These are phyloP conservation scores for Paxillus involutus DNA, from an alignment of 768 basidiomycete genomes.

Conservation along the genomic window DNA sequence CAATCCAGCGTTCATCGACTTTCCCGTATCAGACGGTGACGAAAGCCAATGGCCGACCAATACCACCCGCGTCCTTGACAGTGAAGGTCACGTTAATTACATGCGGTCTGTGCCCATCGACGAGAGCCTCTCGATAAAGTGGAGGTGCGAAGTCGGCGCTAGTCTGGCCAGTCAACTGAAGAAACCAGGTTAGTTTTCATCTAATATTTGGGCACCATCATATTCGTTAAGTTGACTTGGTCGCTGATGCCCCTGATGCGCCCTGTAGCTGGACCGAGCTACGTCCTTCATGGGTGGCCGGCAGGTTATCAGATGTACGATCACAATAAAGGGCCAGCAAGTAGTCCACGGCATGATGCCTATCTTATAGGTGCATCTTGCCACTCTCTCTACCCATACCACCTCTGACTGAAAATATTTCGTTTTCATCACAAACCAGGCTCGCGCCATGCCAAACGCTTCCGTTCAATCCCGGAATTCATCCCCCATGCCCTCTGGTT, in stretches of 20 bases:
- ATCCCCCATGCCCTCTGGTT: constrained; percentile 85
- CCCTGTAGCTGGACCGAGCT: constrained; percentile 45
- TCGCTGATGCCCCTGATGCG: not conserved
- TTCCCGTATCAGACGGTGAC: constrained; percentile 63
- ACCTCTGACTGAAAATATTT: not conserved
- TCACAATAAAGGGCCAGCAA: constrained; percentile 65
- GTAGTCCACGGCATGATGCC: constrained; percentile 64
- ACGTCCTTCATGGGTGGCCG: constrained; percentile 68
- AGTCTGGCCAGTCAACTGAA: constrained; percentile 44
- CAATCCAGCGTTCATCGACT: constrained; percentile 57
- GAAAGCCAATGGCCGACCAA: constrained; percentile 53
- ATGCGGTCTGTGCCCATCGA: constrained; percentile 57
- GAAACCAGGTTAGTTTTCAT: constrained; percentile 47
- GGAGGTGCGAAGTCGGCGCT: constrained; percentile 48
- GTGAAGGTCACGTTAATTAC: constrained; percentile 69
- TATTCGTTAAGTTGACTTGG: not conserved
- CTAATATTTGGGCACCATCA: not conserved
- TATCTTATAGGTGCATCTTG: constrained; percentile 69
- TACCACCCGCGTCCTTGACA: constrained; percentile 51
- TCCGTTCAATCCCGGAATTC: constrained; percentile 85
- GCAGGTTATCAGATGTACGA: constrained; percentile 68
- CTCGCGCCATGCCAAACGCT: constrained; percentile 48
- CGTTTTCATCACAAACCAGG: constrained; percentile 18
- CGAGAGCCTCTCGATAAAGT: constrained; percentile 52
- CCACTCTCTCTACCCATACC: not conserved